phyloP scores from a whole-genome alignment of 306 rosid genomes.

The Cucurbita ficifolia region DNA sequence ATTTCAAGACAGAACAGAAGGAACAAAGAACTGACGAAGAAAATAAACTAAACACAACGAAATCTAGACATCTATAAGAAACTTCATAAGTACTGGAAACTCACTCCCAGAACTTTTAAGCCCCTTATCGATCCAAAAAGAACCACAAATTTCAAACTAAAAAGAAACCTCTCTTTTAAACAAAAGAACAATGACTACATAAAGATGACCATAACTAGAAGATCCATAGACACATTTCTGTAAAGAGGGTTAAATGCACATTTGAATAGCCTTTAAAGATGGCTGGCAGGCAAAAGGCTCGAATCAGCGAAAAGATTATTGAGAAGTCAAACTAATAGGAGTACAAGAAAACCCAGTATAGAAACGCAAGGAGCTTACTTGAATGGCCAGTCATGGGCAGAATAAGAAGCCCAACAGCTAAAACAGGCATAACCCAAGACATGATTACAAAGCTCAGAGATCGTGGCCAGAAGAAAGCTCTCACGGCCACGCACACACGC shows the following conservation, averaged over 20 bases:
- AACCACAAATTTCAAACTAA: background rate
- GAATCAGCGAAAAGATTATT: background rate
- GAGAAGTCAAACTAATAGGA: background rate
- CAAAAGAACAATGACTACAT: background rate
- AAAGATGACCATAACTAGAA: background rate
- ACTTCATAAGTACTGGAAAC: background rate
- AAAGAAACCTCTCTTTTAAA: background rate
- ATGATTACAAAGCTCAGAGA: constrained; percentile 2
- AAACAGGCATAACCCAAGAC: constrained; percentile 32
- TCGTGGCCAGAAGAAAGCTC: background rate
- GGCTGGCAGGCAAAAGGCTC: background rate
- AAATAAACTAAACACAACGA: background rate
- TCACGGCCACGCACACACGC: background rate
- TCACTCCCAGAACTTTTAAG: background rate
- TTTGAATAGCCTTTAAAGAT: background rate
- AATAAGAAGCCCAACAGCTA: constrained; percentile 35
- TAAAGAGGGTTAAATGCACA: background rate
- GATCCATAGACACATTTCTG: background rate
- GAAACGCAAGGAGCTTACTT: constrained; percentile 30
- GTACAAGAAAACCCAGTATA: background rate
- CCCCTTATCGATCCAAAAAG: background rate
- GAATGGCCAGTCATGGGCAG: constrained; percentile 43
- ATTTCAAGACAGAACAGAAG: background rate
- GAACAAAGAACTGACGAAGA: background rate
- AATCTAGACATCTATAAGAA: background rate